Evolutionary conservation across 371 early-diverging fungal genomes (phyloP).

Genomic region (Apophysomyces sp.): DNA sequence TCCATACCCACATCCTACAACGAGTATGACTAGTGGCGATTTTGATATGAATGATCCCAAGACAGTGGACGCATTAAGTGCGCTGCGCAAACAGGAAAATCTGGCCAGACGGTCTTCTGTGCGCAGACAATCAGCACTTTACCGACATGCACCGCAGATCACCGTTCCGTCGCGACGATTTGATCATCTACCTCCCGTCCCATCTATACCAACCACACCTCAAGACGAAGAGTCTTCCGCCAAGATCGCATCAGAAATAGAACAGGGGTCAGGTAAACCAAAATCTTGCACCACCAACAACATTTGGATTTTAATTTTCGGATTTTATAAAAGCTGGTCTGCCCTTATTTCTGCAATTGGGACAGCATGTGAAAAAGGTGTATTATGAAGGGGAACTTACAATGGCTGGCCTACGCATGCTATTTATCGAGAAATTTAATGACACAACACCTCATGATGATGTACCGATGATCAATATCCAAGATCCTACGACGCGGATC

Average conservation of each 20-base stretch:
- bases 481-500: conserved; percentile 47
- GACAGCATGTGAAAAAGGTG: conserved; percentile 50
- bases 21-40: conserved; percentile 11
- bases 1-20: not conserved
- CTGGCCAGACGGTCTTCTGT: conserved; percentile 30
- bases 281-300: no score
- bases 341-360: conserved; percentile 51
- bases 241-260: not conserved
- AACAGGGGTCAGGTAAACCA: conserved; percentile 1
- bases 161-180: not conserved
- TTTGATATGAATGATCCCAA: conserved; percentile 32
- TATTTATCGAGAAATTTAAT: conserved; percentile 51
- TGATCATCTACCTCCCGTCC: conserved; percentile 33
- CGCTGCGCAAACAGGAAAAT: conserved; percentile 22
- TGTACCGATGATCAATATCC: conserved; percentile 47
- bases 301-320: not conserved
- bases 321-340: conserved; percentile 1
- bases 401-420: conserved; percentile 33
- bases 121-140: conserved; percentile 13
- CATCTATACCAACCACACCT: conserved; percentile 16
- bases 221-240: not conserved
- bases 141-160: not conserved
- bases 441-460: conserved; percentile 5
- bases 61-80: conserved; percentile 26
- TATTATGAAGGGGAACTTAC: conserved; percentile 33